These are phyloP conservation scores for Taphrina communis DNA, from an alignment of 1,139 yeast genomes.

Conservation along the genomic window DNA sequence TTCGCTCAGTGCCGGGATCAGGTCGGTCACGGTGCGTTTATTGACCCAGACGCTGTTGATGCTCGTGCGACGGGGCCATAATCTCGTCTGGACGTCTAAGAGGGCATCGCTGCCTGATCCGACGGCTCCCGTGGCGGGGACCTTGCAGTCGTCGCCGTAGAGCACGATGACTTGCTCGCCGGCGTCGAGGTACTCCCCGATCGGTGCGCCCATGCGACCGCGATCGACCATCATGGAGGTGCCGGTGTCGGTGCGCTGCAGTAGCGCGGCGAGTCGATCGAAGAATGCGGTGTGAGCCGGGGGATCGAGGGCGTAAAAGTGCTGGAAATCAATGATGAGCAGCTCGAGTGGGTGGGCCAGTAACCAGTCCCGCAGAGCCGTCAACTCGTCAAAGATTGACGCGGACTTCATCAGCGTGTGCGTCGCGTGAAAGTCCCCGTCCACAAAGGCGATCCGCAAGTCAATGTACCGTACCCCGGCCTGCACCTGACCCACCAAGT, in stretches of 20 bases:
- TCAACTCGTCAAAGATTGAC: constrained; percentile 11
- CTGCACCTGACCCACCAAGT: constrained; percentile 6
- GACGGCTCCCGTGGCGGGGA: constrained; percentile 17
- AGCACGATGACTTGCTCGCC: constrained; percentile 11
- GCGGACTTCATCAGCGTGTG: constrained; percentile 21
- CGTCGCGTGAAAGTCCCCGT: constrained; percentile 14
- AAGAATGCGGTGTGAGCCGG: constrained; percentile 1
- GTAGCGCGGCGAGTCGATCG: constrained; percentile 1
- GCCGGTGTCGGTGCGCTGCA: neutral
- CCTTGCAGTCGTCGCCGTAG: constrained; percentile 20
- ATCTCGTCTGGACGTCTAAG: neutral
- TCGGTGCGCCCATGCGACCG: constrained; percentile 5
- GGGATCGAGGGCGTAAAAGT: constrained; percentile 25
- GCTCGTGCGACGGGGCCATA: constrained; percentile 11
- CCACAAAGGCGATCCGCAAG: constrained; percentile 6
- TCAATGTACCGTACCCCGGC: constrained; percentile 15
- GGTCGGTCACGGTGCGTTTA: constrained; percentile 1
- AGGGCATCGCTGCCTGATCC: constrained; percentile 7
- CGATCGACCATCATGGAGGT: constrained; percentile 9
- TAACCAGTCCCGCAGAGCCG: constrained; percentile 12
- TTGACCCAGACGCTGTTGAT: constrained; percentile 22
- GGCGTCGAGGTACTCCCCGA: constrained; percentile 13
- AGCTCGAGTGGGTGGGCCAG: constrained; percentile 19
- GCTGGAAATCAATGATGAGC: constrained; percentile 17
- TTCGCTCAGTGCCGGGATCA: constrained; percentile 11